These are phyloP conservation scores for Xerocomus minutiporus DNA, from an alignment of 1,284 basidiomycete genomes.

Conservation along the genomic window DNA sequence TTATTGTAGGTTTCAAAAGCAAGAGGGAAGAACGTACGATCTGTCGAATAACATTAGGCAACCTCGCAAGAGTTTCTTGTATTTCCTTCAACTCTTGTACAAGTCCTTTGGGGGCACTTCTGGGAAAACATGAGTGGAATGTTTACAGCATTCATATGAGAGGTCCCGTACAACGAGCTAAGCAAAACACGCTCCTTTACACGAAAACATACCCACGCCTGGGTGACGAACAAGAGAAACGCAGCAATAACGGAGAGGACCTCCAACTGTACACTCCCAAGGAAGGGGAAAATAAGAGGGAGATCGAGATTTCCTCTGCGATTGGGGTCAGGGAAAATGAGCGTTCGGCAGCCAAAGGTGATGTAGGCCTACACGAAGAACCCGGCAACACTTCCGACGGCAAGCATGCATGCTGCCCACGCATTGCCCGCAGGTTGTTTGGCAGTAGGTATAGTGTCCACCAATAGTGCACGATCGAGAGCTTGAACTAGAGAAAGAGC, in stretches of 20 bases:
- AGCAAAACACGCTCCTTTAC: conserved; percentile 79
- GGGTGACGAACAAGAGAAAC: conserved; percentile 48
- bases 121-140: conserved; percentile 15
- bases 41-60: conserved; percentile 74
- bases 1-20: conserved; percentile 8
- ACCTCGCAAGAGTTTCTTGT: conserved; percentile 59
- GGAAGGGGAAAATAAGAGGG: conserved; percentile 56
- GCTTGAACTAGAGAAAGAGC: conserved; percentile 57
- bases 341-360: neutral
- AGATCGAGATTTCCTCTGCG: conserved; percentile 71
- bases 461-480: conserved; percentile 76
- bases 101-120: conserved; percentile 39
- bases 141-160: neutral
- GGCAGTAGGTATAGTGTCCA: conserved; percentile 63
- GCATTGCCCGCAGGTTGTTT: conserved; percentile 87
- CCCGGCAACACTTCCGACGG: conserved; percentile 76
- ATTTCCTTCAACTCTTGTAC: conserved; percentile 56
- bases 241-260: conserved; percentile 62
- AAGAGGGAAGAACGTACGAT: conserved; percentile 53
- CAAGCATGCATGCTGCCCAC: conserved; percentile 90
- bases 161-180: conserved; percentile 37
- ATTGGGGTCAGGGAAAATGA: neutral
- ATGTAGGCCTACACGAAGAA: conserved; percentile 73
- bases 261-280: conserved; percentile 77
- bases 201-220: conserved; percentile 55